phyloP scores from a whole-genome alignment of 2,329 filamentous ascomycete species.

The Ceratocystis ficicola region DNA sequence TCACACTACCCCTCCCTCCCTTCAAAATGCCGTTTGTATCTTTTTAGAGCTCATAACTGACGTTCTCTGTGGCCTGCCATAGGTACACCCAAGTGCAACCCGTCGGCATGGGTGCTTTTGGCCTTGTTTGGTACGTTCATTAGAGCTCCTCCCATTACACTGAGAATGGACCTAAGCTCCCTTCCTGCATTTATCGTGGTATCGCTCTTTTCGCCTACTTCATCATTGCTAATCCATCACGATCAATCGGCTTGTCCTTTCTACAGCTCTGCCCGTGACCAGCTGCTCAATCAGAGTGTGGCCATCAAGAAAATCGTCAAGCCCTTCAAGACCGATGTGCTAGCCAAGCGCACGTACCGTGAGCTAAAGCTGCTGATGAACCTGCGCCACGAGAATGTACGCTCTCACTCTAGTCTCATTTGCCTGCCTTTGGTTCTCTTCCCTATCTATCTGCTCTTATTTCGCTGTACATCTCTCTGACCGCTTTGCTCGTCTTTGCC shows the following conservation, averaged over 20 bases:
- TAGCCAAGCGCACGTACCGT: conserved; percentile 94
- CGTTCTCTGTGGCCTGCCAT: conserved; percentile 17
- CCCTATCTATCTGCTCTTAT: background rate
- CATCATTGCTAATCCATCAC: too few relatives aligned
- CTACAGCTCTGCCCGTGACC: conserved; percentile 82
- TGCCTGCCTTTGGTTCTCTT: background rate
- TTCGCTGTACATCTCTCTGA: conserved; percentile 12
- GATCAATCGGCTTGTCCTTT: conserved; percentile 14
- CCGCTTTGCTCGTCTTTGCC: conserved; percentile 22
- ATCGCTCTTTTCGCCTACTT: too few relatives aligned
- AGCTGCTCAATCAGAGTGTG: conserved; percentile 92
- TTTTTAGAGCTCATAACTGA: background rate
- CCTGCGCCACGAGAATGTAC: conserved; percentile 87
- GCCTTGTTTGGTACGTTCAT: conserved; percentile 76
- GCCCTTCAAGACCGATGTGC: conserved; percentile 96
- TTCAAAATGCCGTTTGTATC: background rate
- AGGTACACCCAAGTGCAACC: conserved; percentile 97
- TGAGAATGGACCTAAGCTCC: too few relatives aligned
- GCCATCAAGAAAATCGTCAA: conserved; percentile 99
- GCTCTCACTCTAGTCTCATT: conserved; percentile 14
- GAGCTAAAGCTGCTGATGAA: conserved; percentile 97
- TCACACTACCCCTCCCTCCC: background rate
- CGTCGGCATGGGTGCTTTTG: conserved; percentile 98
- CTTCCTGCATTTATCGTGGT: too few relatives aligned
- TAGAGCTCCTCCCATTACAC: too few relatives aligned